phyloP scores from a whole-genome alignment of 169 alveolate species.

The Babesia ovis region DNA sequence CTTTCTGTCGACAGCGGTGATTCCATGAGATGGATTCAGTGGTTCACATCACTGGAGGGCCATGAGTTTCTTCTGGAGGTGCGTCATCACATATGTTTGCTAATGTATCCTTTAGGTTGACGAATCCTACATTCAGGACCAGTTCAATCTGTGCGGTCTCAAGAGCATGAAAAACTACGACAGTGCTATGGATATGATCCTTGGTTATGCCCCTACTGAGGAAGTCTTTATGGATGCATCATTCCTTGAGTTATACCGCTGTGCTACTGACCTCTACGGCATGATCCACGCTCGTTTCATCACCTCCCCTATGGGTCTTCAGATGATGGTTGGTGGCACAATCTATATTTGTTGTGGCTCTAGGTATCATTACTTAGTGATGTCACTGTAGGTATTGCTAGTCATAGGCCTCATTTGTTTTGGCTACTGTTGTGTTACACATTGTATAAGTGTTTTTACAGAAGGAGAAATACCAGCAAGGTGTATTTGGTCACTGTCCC shows the following conservation, averaged over 20 bases:
- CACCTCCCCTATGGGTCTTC: slow-evolving; percentile 89
- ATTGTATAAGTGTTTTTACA: slow-evolving; percentile 55
- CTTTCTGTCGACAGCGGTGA: slow-evolving; percentile 54
- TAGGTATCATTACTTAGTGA: not conserved
- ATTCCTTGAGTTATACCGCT: slow-evolving; percentile 58
- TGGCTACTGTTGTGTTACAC: not conserved
- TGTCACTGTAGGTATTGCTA: not conserved
- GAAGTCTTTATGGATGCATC: slow-evolving; percentile 75
- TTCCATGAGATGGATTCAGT: slow-evolving; percentile 65
- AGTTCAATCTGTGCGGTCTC: slow-evolving; percentile 73
- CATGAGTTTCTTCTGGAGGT: slow-evolving; percentile 67
- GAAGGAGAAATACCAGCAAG: slow-evolving; percentile 94
- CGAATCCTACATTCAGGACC: slow-evolving; percentile 73
- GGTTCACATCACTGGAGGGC: slow-evolving; percentile 69
- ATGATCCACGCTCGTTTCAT: slow-evolving; percentile 93
- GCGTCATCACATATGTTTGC: not conserved
- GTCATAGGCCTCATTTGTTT: not conserved
- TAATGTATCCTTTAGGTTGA: slow-evolving; percentile 51
- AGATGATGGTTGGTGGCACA: slow-evolving; percentile 73
- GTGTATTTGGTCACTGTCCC: slow-evolving; percentile 96
- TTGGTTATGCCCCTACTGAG: slow-evolving; percentile 79
- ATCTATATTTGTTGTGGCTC: not conserved
- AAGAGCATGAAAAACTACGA: slow-evolving; percentile 71
- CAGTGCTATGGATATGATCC: slow-evolving; percentile 73
- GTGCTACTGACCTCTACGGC: slow-evolving; percentile 92